A percentile compares a stretch with the other conserved stretches of the same genome.
These are phyloP conservation scores for Akanthomyces uredinophilus DNA, from an alignment of 2,329 filamentous ascomycete genomes.

Conservation along the genomic window DNA sequence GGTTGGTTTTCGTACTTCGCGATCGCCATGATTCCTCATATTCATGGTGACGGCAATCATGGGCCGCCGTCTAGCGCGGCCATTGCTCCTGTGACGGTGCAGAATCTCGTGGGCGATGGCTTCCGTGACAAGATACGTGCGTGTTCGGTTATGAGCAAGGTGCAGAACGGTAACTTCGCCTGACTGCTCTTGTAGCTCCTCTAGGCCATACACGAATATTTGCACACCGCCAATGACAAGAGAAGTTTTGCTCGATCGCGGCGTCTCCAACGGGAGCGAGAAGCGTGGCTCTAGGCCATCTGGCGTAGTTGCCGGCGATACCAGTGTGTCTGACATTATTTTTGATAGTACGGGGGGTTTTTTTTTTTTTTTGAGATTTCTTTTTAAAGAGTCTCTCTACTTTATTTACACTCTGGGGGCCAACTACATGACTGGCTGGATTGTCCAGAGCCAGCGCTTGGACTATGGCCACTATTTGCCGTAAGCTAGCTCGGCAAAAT, in stretches of 20 bases:
- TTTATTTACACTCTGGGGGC: too few relatives aligned
- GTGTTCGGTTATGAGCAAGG: slow-evolving; percentile 9
- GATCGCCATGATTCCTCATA: slow-evolving; percentile 13
- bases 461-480: too few relatives aligned
- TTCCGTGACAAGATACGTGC: slow-evolving; percentile 9
- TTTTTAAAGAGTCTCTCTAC: too few relatives aligned
- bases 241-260: slow-evolving; percentile 5
- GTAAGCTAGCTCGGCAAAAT: too few relatives aligned
- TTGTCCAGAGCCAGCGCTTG: too few relatives aligned
- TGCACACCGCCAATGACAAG: slow-evolving; percentile 4
- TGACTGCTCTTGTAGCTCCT: background rate
- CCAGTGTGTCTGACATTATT: background rate
- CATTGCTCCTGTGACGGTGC: background rate
- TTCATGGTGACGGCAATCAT: slow-evolving; percentile 13
- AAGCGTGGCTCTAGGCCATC: slow-evolving; percentile 10
- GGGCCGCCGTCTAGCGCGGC: background rate
- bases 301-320: background rate
- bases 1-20: background rate
- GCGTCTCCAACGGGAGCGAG: background rate
- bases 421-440: too few relatives aligned
- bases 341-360: background rate
- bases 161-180: slow-evolving; percentile 4
- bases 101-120: slow-evolving; percentile 12
- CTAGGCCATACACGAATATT: slow-evolving; percentile 6
- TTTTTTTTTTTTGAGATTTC: too few relatives aligned